Percentiles rank a stretch among this genome's conserved stretches.
phyloP scores from a whole-genome alignment of 176 grass and related monocot species.

The Elymus sibiricus region DNA sequence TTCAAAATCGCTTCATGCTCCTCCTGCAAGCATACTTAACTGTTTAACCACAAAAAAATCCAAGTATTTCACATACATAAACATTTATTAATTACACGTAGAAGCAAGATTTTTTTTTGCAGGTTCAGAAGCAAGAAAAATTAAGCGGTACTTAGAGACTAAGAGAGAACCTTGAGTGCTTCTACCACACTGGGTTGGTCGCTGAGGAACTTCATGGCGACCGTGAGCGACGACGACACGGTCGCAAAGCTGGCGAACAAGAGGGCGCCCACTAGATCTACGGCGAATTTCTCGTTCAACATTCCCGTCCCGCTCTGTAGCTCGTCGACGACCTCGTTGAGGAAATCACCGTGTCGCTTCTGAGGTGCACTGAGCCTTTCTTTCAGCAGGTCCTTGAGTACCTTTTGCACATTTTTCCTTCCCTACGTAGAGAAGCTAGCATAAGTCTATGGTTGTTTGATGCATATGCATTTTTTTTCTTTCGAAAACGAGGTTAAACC shows the following conservation, averaged over 20 bases:
- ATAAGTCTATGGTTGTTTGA: not conserved
- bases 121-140: no score
- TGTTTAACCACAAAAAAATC: no score
- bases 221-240: not conserved
- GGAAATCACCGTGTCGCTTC: not conserved
- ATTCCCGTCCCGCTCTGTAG: not conserved
- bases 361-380: not conserved
- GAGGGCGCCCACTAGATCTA: not conserved
- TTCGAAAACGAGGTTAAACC: no score
- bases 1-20: not conserved
- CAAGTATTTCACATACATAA: no score
- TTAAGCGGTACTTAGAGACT: not conserved
- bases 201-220: not conserved
- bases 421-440: not conserved
- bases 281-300: not conserved
- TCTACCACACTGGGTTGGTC: not conserved
- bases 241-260: not conserved
- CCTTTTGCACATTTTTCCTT: not conserved
- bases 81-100: no score
- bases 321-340: not conserved
- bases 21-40: not conserved
- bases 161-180: not conserved
- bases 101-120: no score
- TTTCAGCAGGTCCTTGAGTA: not conserved
- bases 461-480: not conserved